Evolutionary conservation across 352 stramenopile genomes (phyloP).

Genomic region (Phytophthora cajani): DNA sequence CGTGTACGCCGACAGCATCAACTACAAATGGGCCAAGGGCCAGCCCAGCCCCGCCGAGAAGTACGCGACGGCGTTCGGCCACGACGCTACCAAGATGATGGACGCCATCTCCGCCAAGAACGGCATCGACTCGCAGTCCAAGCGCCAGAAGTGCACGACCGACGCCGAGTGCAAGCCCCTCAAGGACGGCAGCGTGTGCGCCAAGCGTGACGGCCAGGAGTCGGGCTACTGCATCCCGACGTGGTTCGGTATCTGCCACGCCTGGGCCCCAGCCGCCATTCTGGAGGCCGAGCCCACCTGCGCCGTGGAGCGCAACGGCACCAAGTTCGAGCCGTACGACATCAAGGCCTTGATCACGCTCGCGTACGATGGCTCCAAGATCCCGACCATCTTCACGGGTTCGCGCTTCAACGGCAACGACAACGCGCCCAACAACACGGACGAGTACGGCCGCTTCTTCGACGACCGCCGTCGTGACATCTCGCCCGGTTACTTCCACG

Average conservation of each 20-base stretch:
- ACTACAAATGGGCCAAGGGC: constrained; percentile 53
- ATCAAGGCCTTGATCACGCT: constrained; percentile 67
- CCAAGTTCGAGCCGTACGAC: constrained; percentile 62
- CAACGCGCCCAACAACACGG: constrained; percentile 44
- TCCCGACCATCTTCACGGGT: constrained; percentile 62
- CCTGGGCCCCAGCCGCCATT: constrained; percentile 61
- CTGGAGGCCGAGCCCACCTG: constrained; percentile 57
- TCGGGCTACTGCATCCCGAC: constrained; percentile 57
- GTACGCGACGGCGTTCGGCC: constrained; percentile 57
- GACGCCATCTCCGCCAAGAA: constrained; percentile 56
- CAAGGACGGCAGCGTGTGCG: constrained; percentile 53
- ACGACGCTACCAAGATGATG: constrained; percentile 46
- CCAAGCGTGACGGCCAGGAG: constrained; percentile 37
- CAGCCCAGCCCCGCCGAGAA: constrained; percentile 54
- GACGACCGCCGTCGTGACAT: constrained; percentile 51
- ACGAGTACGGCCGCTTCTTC: constrained; percentile 56
- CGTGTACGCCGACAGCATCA: constrained; percentile 67
- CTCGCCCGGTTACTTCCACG: constrained; percentile 62
- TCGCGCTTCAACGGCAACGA: constrained; percentile 61
- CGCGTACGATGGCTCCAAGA: constrained; percentile 57
- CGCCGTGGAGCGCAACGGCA: constrained; percentile 55
- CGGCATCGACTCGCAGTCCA: constrained; percentile 51
- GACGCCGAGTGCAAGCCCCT: constrained; percentile 43
- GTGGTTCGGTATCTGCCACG: constrained; percentile 72
- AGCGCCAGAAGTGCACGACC: constrained; percentile 34